Evolutionary conservation across 176 grass and related monocot species (phyloP), one percentile per base, ranked within the genome.

Genomic region (sorghum (Sorghum bicolor)): DNA sequence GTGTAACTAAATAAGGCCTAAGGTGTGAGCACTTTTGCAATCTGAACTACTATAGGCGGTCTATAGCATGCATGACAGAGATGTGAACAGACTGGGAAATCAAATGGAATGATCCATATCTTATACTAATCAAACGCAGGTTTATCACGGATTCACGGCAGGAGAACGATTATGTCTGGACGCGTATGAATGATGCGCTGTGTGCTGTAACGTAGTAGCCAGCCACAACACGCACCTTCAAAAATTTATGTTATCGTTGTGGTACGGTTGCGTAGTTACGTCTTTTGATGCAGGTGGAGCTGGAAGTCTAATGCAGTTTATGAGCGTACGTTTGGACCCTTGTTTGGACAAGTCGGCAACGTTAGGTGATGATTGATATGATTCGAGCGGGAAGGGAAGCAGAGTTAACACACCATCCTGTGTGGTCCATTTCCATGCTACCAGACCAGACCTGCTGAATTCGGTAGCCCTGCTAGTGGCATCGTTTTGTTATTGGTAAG

Each of bases 171-270:
- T 28, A 20, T 52, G 48, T 48, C 16, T 55, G 45, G 48, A 45
- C 61, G 43, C 74, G 28, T 24, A 17, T 15, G 50, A 24, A 69
- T 8, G n/a, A 68, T 62, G 26, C n/a, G 2, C 14, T 1, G 36
- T 44, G 64, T 30, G n/a, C 28, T 6, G 16, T 62, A 67, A 80
- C 26, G 5, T 26, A 61, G 81, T 48, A 44, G 37, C 38, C 43
- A 75, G 76, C 11, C 40, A 61, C 69, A 61, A 68, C 38, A 80
- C 70, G 76, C 38, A 48, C 48, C 32, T n/a, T 17, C 30, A 4
- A 75, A 70, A 80, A 30, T 16, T 73, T 30, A 84, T 48, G 32
- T 81, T 69, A 75, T 80, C 76, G 70, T 62, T 39, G 48, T 25
- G 24, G 19, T 67, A 64, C 39, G 45, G 28, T 16, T 40, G 22